A percentile compares a stretch with the other conserved stretches of the same genome.
Conservation (phyloP, 2,329 filamentous ascomycete genomes). For the Hirsutella rhossiliensis region DNA sequence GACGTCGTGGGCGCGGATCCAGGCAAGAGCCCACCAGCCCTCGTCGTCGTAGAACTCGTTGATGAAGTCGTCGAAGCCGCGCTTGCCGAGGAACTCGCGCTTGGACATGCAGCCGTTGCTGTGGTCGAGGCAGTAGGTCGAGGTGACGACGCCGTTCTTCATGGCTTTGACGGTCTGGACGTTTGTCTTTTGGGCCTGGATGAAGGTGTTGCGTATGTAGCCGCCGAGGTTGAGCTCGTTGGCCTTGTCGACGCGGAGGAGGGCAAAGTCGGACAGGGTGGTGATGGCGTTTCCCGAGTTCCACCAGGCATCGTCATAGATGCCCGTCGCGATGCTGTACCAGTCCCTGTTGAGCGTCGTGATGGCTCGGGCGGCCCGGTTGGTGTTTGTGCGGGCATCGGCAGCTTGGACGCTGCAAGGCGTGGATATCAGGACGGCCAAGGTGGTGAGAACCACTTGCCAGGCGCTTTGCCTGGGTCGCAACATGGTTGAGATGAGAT, state of each 20-base stretch:
- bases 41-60: slow-evolving; percentile 48
- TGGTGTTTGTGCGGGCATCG: slow-evolving; percentile 3
- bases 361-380: slow-evolving; percentile 17
- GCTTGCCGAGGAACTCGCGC: slow-evolving; percentile 19
- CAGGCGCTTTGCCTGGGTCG: background rate
- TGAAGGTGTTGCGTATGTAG: slow-evolving; percentile 32
- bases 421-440: slow-evolving; percentile 7
- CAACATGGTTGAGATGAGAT: background rate
- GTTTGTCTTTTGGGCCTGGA: slow-evolving; percentile 27
- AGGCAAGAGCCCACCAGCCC: slow-evolving; percentile 51
- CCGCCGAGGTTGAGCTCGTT: slow-evolving; percentile 25
- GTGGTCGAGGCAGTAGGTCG: slow-evolving; percentile 22
- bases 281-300: slow-evolving; percentile 58
- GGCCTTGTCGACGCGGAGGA: slow-evolving; percentile 18
- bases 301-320: slow-evolving; percentile 62
- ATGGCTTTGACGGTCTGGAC: slow-evolving; percentile 27
- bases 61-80: slow-evolving; percentile 27
- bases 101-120: slow-evolving; percentile 17
- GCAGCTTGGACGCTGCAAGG: slow-evolving; percentile 5
- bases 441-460: slow-evolving; percentile 8
- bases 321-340: slow-evolving; percentile 47
- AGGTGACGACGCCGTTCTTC: slow-evolving; percentile 21
- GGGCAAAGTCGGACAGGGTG: slow-evolving; percentile 42
- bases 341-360: slow-evolving; percentile 39
- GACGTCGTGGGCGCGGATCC: slow-evolving; percentile 44